Evolutionary conservation across 306 rosid genomes (phyloP).

Genomic region (Pyrus betulifolia): DNA sequence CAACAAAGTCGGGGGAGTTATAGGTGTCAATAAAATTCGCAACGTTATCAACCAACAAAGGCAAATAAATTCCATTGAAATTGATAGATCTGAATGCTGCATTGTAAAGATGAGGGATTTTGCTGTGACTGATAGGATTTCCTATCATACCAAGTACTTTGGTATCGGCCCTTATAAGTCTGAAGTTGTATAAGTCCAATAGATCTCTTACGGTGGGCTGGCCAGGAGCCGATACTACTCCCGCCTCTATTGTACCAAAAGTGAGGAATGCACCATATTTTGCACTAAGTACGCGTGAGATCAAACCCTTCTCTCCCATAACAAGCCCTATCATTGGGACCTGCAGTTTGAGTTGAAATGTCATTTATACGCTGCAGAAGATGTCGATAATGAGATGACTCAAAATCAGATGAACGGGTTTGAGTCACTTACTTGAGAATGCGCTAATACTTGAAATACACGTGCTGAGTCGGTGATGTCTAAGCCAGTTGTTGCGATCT

Average conservation of each 20-base stretch:
- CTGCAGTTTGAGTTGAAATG: constrained; percentile 21
- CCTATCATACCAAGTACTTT: constrained; percentile 67
- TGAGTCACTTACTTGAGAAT: constrained; percentile 43
- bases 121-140: constrained; percentile 60
- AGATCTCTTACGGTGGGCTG: constrained; percentile 53
- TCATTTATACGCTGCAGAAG: neutral
- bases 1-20: constrained; percentile 56
- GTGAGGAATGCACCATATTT: constrained; percentile 66
- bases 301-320: constrained; percentile 63
- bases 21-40: constrained; percentile 40
- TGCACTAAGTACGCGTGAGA: constrained; percentile 49
- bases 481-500: constrained; percentile 57
- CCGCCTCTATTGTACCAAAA: constrained; percentile 48
- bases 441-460: constrained; percentile 43
- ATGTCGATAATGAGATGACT: neutral
- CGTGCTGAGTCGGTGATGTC: constrained; percentile 60
- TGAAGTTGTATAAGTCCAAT: constrained; percentile 58
- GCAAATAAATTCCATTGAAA: constrained; percentile 63
- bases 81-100: constrained; percentile 46
- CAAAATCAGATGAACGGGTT: neutral
- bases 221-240: constrained; percentile 47
- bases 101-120: constrained; percentile 58
- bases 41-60: constrained; percentile 51
- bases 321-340: constrained; percentile 62
- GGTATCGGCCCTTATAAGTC: constrained; percentile 47